phyloP scores from a whole-genome alignment of 805 yeast species.

The Starmerella khaoyaiensis region DNA sequence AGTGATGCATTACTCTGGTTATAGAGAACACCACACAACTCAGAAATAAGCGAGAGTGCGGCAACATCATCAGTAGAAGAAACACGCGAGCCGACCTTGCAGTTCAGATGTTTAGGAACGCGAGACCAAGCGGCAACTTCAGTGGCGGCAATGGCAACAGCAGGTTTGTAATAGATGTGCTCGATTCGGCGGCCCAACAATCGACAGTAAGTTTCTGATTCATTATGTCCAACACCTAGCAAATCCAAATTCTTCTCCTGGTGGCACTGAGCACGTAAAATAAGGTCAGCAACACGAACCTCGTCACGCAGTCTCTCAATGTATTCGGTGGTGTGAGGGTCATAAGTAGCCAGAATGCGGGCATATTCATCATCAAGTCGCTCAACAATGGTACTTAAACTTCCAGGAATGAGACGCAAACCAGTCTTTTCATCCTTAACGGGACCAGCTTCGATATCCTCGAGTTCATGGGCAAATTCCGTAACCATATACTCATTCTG shows the following conservation, averaged over 20 bases:
- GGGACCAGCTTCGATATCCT: slow-evolving; percentile 52
- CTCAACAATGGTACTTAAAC: slow-evolving; percentile 75
- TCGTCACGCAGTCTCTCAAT: slow-evolving; percentile 84
- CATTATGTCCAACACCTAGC: slow-evolving; percentile 23
- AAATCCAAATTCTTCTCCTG: slow-evolving; percentile 42
- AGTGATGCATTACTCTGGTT: slow-evolving; percentile 53
- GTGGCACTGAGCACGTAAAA: slow-evolving; percentile 77
- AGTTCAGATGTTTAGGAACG: slow-evolving; percentile 30
- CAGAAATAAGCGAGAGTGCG: slow-evolving; percentile 43
- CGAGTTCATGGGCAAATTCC: slow-evolving; percentile 75
- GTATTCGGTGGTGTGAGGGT: slow-evolving; percentile 92
- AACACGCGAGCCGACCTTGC: slow-evolving; percentile 29
- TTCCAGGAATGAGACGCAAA: slow-evolving; percentile 63
- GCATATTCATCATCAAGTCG: slow-evolving; percentile 91
- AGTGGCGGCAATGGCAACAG: slow-evolving; percentile 49
- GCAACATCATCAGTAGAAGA: slow-evolving; percentile 28
- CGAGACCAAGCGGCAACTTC: slow-evolving; percentile 68
- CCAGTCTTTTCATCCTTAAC: slow-evolving; percentile 48
- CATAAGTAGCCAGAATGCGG: slow-evolving; percentile 72
- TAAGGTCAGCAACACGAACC: slow-evolving; percentile 53
- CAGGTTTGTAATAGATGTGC: slow-evolving; percentile 85
- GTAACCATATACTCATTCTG: slow-evolving; percentile 52
- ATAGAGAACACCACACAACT: slow-evolving; percentile 52
- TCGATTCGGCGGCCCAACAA: slow-evolving; percentile 74
- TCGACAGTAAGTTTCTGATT: slow-evolving; percentile 40